Conservation (phyloP, 2,329 filamentous ascomycete genomes). For the Diaporthe caulivora region DNA sequence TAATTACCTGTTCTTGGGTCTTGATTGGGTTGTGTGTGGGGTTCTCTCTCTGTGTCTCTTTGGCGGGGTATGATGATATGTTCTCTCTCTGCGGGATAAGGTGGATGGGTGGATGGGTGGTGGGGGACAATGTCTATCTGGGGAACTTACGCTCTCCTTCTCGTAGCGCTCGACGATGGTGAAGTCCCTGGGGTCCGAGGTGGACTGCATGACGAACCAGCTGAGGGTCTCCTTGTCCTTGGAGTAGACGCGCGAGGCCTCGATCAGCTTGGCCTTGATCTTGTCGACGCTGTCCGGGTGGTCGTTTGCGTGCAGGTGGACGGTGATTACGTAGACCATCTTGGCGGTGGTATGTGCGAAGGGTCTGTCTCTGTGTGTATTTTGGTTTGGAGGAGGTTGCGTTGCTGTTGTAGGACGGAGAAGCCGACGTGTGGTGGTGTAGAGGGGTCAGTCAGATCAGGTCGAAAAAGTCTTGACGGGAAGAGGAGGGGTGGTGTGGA, state of each 20-base stretch:
- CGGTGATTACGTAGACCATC: conserved; percentile 78
- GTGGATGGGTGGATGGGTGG: no score
- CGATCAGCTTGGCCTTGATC: conserved; percentile 78
- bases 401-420: background rate
- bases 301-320: conserved; percentile 78
- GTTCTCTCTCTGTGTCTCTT: no score
- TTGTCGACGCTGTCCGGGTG: conserved; percentile 73
- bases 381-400: background rate
- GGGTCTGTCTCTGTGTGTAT: background rate
- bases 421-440: conserved; percentile 4
- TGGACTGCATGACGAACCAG: conserved; percentile 85
- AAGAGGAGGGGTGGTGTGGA: conserved; percentile 16
- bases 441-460: conserved; percentile 14
- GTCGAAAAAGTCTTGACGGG: conserved; percentile 5
- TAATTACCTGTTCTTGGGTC: background rate
- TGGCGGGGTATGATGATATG: no score
- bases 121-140: no score
- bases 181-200: conserved; percentile 76
- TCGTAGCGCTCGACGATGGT: conserved; percentile 82
- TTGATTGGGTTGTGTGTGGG: background rate
- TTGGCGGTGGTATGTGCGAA: conserved; percentile 44
- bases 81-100: no score
- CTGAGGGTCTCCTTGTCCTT: conserved; percentile 77
- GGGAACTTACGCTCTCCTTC: conserved; percentile 68
- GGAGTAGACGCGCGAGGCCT: conserved; percentile 79